Percentiles rank a stretch among this genome's conserved stretches.
Conservation (phyloP, 768 basidiomycete species). For the Pisolithus sp. region DNA sequence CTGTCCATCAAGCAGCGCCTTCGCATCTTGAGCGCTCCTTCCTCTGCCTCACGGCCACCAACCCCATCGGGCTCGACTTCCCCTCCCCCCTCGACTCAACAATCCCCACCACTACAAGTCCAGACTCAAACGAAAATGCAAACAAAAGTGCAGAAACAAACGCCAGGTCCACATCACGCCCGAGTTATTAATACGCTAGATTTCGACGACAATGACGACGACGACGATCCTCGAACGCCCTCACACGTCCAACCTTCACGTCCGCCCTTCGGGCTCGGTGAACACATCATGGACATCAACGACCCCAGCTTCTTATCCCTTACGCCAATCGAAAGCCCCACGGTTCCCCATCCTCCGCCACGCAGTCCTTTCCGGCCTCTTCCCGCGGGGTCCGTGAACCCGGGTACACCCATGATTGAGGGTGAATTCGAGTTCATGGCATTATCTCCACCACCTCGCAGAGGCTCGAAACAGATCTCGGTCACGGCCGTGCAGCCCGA, state of each 20-base stretch:
- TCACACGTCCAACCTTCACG: slow-evolving; percentile 5
- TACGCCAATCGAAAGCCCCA: slow-evolving; percentile 28
- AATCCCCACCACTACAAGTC: background rate
- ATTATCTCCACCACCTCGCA: slow-evolving; percentile 60
- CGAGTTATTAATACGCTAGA: background rate
- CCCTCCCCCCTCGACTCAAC: no score
- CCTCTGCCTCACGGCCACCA: slow-evolving; percentile 21
- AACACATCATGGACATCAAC: slow-evolving; percentile 37
- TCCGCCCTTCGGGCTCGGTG: slow-evolving; percentile 22
- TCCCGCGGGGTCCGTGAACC: slow-evolving; percentile 11
- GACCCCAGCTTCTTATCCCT: slow-evolving; percentile 57
- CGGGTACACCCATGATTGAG: slow-evolving; percentile 19
- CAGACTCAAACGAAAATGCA: background rate
- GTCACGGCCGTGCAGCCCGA: slow-evolving; percentile 10
- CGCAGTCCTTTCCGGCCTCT: slow-evolving; percentile 19
- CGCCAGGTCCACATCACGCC: background rate
- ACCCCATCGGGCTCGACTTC: background rate
- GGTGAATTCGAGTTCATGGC: slow-evolving; percentile 37
- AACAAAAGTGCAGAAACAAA: background rate
- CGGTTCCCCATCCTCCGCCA: slow-evolving; percentile 13
- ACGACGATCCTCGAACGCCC: slow-evolving; percentile 22
- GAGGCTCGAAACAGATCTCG: slow-evolving; percentile 45
- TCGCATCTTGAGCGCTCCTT: slow-evolving; percentile 37
- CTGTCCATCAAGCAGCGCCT: slow-evolving; percentile 56
- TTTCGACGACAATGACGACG: background rate